Base-by-base conservation (phyloP, 805 yeast species). In the Saccharomycopsis babjevae region DNA sequence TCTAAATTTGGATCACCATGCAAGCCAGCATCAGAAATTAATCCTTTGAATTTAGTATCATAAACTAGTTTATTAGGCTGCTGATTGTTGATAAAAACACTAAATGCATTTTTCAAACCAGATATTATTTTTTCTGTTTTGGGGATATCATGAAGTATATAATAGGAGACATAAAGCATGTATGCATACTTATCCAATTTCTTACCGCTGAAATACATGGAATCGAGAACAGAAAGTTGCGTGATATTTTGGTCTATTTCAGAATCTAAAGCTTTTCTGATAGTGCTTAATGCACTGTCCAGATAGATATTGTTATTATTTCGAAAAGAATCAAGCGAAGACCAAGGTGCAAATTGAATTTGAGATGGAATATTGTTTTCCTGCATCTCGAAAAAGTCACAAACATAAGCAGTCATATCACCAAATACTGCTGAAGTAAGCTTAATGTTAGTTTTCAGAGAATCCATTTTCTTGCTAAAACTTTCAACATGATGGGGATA, bases 181-280 rank as follows among this genome's bases (percentile, higher is more conserved):
- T 88, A 87, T 0, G 98, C 97, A 73, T 88, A 94, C 73, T 92
- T 94, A 66, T 91, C 97, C 57, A 92, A 75, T 32, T 83, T 79
- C 71, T 94, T 93, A 13, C 98, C 99, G 1, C 96, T 81, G 22
- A 89, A 84, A 73, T 93, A 93, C 88, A 92, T 92, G 0, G 97
- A 89, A 64, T 89, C 89, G 11, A 85, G 75, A 67, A 86, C 75
- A n/a, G 86, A 79, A 71, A 79, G 80, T 18, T 77, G 79, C 3
- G 73, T 73, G 40, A 86, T 78, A 64, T 86, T 88, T 58, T 76
- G 81, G 34, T 77, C 67, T 10, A 80, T 71, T 66, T 88, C 94
- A 5, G 70, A 63, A n/a, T 67, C 68, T 1, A 88, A 86, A 0
- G 81, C 81, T 22, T 69, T 66, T 11, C 74, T 71, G 39, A 88